phyloP scores from a whole-genome alignment of 2,329 filamentous ascomycete species.

The Diaporthe eres region DNA sequence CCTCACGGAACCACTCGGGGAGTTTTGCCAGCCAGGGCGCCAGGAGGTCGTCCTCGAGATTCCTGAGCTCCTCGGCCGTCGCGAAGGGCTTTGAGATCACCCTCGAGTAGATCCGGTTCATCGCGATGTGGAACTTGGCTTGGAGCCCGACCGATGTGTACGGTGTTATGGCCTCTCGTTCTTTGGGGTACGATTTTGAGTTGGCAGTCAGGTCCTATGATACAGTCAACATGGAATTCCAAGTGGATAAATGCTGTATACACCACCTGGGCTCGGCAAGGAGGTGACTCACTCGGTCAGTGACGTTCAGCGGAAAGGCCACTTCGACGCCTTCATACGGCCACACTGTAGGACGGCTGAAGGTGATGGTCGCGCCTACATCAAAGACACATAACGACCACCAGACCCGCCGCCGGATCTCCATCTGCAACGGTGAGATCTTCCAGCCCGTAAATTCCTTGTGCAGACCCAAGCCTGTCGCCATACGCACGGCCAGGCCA shows the following conservation, averaged over 20 bases:
- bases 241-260: not conserved
- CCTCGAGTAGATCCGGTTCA: slow-evolving; percentile 58
- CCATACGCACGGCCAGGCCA: slow-evolving; percentile 62
- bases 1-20: slow-evolving; percentile 44
- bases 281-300: slow-evolving; percentile 42
- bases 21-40: slow-evolving; percentile 51
- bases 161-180: slow-evolving; percentile 55
- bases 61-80: slow-evolving; percentile 55
- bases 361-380: slow-evolving; percentile 57
- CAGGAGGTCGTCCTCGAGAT: slow-evolving; percentile 55
- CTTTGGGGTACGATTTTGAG: slow-evolving; percentile 49
- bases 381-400: slow-evolving; percentile 59
- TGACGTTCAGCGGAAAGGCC: slow-evolving; percentile 45
- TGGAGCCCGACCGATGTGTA: slow-evolving; percentile 60
- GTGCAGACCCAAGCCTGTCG: slow-evolving; percentile 63
- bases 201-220: slow-evolving; percentile 49
- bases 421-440: slow-evolving; percentile 49
- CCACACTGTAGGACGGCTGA: slow-evolving; percentile 46
- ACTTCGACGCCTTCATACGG: slow-evolving; percentile 46
- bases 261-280: not conserved
- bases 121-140: slow-evolving; percentile 59
- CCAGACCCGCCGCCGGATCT: slow-evolving; percentile 55
- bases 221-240: not conserved
- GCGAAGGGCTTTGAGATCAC: slow-evolving; percentile 60
- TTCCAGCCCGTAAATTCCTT: slow-evolving; percentile 55